Evolutionary conservation across 2,329 filamentous ascomycete genomes (phyloP), one percentile per base, ranked within the genome.

Genomic region (Paracorniculantispora psalliotae): DNA sequence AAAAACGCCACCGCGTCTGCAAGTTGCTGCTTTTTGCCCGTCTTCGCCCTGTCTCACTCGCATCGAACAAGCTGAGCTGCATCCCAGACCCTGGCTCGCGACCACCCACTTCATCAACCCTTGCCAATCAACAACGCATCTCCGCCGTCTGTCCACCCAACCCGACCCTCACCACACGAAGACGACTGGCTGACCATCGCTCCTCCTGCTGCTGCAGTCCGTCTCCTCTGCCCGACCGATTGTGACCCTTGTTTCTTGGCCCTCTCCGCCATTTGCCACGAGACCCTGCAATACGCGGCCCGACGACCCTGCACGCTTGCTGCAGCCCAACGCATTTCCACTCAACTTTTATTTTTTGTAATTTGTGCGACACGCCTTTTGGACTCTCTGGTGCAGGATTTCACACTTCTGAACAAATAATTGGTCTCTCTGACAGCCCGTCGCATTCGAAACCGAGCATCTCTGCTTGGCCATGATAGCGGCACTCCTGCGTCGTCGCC

Each of bases 391-490:
- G 25, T 17, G 26, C 26, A 23, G 19, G 5, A 12, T 33, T n/a
- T 21, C n/a, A 4, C n/a, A 8, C 12, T 9, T 50, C 26, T 50
- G 13, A 28, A 33, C 15, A 10, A 17, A 35, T 21, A 50, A 2
- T 19, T 30, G 21, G 10, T 13, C n/a, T 54, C 26, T 25, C 21
- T 30, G 23, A 30, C 15, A 46, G 23, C n/a, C 35, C 17, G 4
- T 17, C 44, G 9, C 17, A 17, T 7, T 35, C 47, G 12, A 23
- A 5, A 17, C 23, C 23, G 44, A n/a, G n/a, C 46, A 47, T 37
- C 33, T 39, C n/a, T 37, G 33, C 25, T 59, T 47, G 50, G 57
- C 50, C 50, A 59, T 59, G 57, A 46, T 51, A 58, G n/a, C 46
- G 13, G 57, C 21, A 39, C 46, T 33, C 43, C 19, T 39, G 30